phyloP scores from a whole-genome alignment of 2,329 filamentous ascomycete species.

The Cadophora malorum region DNA sequence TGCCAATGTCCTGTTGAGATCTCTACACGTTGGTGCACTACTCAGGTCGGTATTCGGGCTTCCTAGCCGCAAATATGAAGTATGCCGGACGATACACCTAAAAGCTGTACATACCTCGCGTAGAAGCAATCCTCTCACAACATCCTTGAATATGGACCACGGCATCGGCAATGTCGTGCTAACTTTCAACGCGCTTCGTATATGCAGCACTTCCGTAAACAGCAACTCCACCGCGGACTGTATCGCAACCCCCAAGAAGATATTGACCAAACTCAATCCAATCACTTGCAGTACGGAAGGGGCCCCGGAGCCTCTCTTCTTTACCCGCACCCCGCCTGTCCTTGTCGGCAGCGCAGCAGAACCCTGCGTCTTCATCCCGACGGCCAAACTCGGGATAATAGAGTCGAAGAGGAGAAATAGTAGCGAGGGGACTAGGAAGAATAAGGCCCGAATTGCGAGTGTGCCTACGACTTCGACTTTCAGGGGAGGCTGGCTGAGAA shows the following conservation, averaged over 20 bases:
- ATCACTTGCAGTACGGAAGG: constrained; percentile 55
- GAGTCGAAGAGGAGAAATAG: constrained; percentile 77
- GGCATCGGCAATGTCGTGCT: constrained; percentile 66
- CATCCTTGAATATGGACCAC: constrained; percentile 62
- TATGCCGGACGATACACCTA: background rate
- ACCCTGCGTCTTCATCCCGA: constrained; percentile 72
- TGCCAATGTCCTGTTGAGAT: too few relatives aligned
- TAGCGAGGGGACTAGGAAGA: constrained; percentile 77
- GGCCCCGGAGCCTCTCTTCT: constrained; percentile 48
- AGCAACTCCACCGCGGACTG: constrained; percentile 62
- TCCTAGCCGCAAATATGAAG: background rate
- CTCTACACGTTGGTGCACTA: too few relatives aligned
- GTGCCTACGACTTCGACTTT: constrained; percentile 78
- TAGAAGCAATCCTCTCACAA: constrained; percentile 58
- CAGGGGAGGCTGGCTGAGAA: constrained; percentile 77
- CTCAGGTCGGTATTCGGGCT: background rate
- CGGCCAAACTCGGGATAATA: constrained; percentile 70
- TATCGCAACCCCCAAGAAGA: constrained; percentile 57
- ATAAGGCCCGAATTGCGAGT: constrained; percentile 67
- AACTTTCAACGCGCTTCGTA: constrained; percentile 62
- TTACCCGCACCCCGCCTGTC: constrained; percentile 41
- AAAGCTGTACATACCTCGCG: constrained; percentile 56
- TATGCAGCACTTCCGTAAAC: constrained; percentile 57
- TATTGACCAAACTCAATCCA: constrained; percentile 60
- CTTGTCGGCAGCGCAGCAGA: constrained; percentile 56